Evolutionary conservation across 1,284 basidiomycete species (phyloP), one percentile per base, ranked within the genome.

Genomic region (Pseudozyma hubeiensis): DNA sequence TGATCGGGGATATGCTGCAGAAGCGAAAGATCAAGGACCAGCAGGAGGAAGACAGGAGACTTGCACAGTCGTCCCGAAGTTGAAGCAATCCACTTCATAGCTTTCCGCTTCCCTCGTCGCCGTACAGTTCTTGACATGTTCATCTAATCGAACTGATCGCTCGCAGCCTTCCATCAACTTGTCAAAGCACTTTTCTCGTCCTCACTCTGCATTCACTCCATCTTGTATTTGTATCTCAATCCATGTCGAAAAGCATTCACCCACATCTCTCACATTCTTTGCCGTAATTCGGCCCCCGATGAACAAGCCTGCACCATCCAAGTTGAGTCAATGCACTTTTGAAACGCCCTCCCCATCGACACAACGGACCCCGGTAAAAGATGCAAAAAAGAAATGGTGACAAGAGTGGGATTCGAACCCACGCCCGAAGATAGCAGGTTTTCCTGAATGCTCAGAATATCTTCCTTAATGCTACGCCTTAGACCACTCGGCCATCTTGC

Each of bases 351-450:
- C 35, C 35, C 35, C 35, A 24, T 24, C 24, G 24, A 24, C 24
- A 24, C 24, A 24, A 24, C 4, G 24, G 24, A 24, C 24, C 24
- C 24, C 24, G 24, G 24, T 24, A 35, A 51, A 46, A 30, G n/a
- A 52, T 53, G 34, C 30, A 44, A 39, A 45, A 51, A 60, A 60
- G 40, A 17, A 53, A 67, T 53, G 43, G 53, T 81, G 78, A 81
- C 77, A 79, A 80, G 72, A 79, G 80, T 81, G 79, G 79, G 80
- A 81, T 81, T 81, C 80, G 79, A 81, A 81, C 80, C 80, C 80
- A 81, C 80, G 80, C 79, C 79, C 79, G 78, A 80, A 80, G 78
- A 80, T 75, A 75, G 72, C 66, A 75, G 72, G 52, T 62, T 34
- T 55, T 56, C 46, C 53, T 41, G 53, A 46, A n/a, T 43, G 31